A percentile compares a stretch with the other conserved stretches of the same genome.
Evolutionary conservation across 345 rosid species (phyloP).

Genomic region (Aethionema arabicum): DNA sequence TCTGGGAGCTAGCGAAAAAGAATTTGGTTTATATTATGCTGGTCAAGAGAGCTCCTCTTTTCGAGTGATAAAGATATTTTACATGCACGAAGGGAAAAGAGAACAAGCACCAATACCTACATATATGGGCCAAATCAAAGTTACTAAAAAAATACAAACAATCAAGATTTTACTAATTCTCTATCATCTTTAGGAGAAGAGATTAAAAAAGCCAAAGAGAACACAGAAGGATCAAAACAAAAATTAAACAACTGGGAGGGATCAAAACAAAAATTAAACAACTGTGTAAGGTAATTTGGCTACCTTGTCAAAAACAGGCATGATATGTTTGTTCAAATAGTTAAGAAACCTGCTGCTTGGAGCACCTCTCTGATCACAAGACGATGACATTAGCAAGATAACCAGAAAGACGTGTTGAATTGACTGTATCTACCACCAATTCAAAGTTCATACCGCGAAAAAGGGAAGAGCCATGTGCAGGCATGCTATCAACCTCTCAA

Average conservation of each 20-base stretch:
- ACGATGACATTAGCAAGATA: conserved; percentile 19
- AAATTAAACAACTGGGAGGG: not conserved
- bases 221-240: not conserved
- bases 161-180: conserved; percentile 11
- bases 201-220: not conserved
- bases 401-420: not conserved
- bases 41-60: conserved; percentile 15
- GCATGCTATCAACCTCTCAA: conserved; percentile 93
- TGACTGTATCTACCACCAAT: conserved; percentile 4
- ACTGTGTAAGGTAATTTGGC: not conserved
- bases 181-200: conserved; percentile 3
- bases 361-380: conserved; percentile 71
- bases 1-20: conserved; percentile 70
- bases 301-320: conserved; percentile 95
- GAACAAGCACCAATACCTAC: conserved; percentile 12
- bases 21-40: conserved; percentile 7
- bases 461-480: conserved; percentile 90
- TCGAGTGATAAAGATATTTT: not conserved
- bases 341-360: conserved; percentile 86
- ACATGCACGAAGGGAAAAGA: conserved; percentile 20
- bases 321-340: conserved; percentile 82
- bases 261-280: not conserved
- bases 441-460: conserved; percentile 61
- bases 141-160: not conserved
- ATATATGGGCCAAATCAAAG: conserved; percentile 3